Base-by-base conservation (phyloP, 805 yeast species). In the Candida qinlingensis region DNA sequence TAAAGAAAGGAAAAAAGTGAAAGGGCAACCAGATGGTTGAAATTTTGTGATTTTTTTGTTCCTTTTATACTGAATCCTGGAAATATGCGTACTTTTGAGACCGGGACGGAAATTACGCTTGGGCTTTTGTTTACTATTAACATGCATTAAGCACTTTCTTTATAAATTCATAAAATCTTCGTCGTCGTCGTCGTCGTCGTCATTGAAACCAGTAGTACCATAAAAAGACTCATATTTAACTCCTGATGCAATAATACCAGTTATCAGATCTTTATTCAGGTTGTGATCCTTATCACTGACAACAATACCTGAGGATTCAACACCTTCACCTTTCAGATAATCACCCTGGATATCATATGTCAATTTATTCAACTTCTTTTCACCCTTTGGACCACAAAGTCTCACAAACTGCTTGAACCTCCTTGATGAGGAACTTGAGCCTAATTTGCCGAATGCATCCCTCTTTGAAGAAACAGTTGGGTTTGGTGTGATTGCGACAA, bases 1-100 rank as follows among this genome's bases (percentile, higher is more conserved):
- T 87, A 75, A 69, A 68, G 76, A 73, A 57, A 54, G 55, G 66
- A 68, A 48, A 48, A 41, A 26, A 27, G 37, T 8, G 26, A 13
- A 41, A 36, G 13, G 30, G 12, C 37, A 37, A 13, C 26, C 19
- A 19, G 19, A 19, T 19, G 19, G 19, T 19, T 25, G n/a, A 29
- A 36, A 25, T 8, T 36, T 12, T 19, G 34, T 19, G 29, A 28
- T 29, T 39, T 42, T 42, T 46, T 28, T 11, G n/a, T 25, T 13
- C 25, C 29, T 44, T 47, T 38, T 47, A 44, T 25, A 35, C 13
- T 43, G 19, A 38, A 28, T 3, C 8, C 27, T 28, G 27, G 10
- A 11, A 11, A 4, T 5, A 27, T 4, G 37, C 37, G 41, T 37
- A 37, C 25, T 6, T 25, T 31, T 26, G 6, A 6, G 41, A 31